Base-by-base conservation (phyloP, 129 eudicot species). In the Heracleum sosnowskyi region DNA sequence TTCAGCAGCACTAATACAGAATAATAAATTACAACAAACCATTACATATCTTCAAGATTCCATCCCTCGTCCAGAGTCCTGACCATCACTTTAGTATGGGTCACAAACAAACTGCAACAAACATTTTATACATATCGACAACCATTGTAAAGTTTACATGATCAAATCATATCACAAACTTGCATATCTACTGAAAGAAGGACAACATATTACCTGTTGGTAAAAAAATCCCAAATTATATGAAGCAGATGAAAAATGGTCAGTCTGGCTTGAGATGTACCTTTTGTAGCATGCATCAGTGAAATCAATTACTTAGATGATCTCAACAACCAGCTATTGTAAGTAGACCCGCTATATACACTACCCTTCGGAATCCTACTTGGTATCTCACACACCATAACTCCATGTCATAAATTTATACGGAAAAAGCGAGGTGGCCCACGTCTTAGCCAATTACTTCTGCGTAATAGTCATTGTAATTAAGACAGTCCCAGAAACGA, bases 401-500 rank as follows among this genome's bases (percentile, higher is more conserved):
- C 26, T 40, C 17, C 42, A 8, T 10, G 2, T 0, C 46, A 82
- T 36, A 29, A 79, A 35, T 74, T 82, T 77, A 88, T 57, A 85
- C 70, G 40, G 81, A 81, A 71, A 86, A 74, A 78, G 79, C 79
- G 42, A 68, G 78, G 77, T 80, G 89, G 55, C 86, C 86, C 73
- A 83, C 64, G 85, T 90, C 87, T 80, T 83, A 75, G 42, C 76
- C 81, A 62, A 88, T 68, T 76, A 84, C 82, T 49, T 89, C 90
- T 7, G 90, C 77, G 84, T 89, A 96, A 74, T 90, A 86, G 36
- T 89, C 88, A 51, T 96, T 96, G 84, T 86, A 92, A 77, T 96
- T 86, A 62, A 96, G 97, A 81, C 76, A 86, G 74, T 88, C 93
- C 99, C 99, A 96, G 84, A 96, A 96, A 55, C 89, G 86, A 69